Evolutionary conservation across 495 filamentous ascomycete genomes (phyloP).

Genomic region (Rhypophila decipiens): DNA sequence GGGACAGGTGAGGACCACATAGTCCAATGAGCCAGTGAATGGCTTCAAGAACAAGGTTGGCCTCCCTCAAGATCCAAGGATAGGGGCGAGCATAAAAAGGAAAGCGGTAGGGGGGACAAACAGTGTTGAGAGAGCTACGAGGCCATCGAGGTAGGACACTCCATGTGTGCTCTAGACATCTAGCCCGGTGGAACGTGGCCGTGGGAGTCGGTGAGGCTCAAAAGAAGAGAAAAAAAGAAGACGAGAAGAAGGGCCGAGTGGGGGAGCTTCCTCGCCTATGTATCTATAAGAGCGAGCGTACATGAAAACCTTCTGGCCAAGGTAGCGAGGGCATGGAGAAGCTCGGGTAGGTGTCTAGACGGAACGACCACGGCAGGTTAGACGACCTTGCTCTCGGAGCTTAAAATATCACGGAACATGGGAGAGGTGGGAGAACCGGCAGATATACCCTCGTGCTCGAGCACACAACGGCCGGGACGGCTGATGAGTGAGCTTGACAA

Average conservation of each 20-base stretch:
- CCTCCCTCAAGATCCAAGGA: not conserved
- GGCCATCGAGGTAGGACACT: slow-evolving; percentile 12
- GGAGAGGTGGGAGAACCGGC: slow-evolving; percentile 15
- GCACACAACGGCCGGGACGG: slow-evolving; percentile 7
- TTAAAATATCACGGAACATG: slow-evolving; percentile 4
- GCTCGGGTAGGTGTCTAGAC: not conserved
- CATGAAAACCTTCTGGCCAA: slow-evolving; percentile 4
- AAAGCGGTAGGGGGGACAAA: slow-evolving; percentile 16
- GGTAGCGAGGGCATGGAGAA: too few species aligned
- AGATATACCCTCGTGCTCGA: slow-evolving; percentile 21
- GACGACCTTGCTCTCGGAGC: slow-evolving; percentile 11
- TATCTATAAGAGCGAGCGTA: slow-evolving; percentile 4
- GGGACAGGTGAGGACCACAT: slow-evolving; percentile 4
- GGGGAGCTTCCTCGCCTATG: slow-evolving; percentile 16
- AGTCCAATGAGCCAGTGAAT: slow-evolving; percentile 14
- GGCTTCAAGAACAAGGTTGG: not conserved
- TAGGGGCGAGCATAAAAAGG: not conserved
- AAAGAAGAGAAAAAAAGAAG: slow-evolving; percentile 7
- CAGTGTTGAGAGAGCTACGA: slow-evolving; percentile 7
- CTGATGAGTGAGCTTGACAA: not conserved
- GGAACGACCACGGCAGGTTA: slow-evolving; percentile 12
- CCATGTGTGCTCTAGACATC: slow-evolving; percentile 11
- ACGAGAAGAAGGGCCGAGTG: slow-evolving; percentile 8
- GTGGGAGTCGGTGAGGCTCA: slow-evolving; percentile 4
- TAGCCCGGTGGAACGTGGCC: slow-evolving; percentile 16